Conservation (phyloP, 2,329 filamentous ascomycete genomes). For the Trichophyton benhamiae region DNA sequence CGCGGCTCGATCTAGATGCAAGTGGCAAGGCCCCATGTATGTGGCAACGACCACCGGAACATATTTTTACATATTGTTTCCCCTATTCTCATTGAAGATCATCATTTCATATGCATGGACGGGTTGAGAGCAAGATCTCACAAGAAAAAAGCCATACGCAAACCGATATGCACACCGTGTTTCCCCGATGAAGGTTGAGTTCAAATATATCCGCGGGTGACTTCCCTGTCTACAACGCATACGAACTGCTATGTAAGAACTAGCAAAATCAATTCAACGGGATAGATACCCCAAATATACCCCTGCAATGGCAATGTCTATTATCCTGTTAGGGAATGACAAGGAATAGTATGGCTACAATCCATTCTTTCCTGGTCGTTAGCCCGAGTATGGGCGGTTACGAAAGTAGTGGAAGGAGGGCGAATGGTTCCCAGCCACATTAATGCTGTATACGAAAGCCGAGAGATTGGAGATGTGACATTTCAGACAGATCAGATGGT, state of each 20-base stretch:
- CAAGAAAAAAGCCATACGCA: background rate
- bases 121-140: background rate
- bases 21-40: background rate
- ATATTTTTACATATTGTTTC: background rate
- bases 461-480: background rate
- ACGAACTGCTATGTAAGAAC: background rate
- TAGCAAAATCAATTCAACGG: background rate
- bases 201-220: background rate
- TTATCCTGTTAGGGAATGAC: background rate
- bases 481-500: constrained; percentile 1
- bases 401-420: background rate
- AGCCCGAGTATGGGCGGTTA: background rate
- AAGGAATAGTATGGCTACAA: background rate
- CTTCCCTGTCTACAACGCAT: background rate
- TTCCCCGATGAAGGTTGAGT: background rate
- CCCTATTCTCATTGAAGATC: background rate
- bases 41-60: background rate
- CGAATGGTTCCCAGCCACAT: background rate
- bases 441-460: background rate
- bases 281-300: background rate
- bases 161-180: background rate
- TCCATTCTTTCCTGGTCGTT: background rate
- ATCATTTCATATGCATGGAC: background rate
- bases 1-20: background rate
- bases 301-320: background rate